Evolutionary conservation across 2,329 filamentous ascomycete genomes (phyloP).

Genomic region (Fusarium circinatum): DNA sequence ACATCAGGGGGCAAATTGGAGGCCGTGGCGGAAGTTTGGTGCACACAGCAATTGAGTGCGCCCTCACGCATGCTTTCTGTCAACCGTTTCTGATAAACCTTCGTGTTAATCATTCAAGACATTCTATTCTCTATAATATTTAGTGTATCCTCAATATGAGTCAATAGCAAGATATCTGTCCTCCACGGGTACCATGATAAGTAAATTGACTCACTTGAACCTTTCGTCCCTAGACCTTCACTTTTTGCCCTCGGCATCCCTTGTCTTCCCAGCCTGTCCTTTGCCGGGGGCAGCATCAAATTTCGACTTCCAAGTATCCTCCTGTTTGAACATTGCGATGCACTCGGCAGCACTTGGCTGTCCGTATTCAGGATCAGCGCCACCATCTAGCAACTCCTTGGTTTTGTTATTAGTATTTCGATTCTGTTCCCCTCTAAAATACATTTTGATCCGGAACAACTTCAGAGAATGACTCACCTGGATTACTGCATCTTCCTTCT

Average conservation of each 20-base stretch:
- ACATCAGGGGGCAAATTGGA: background rate
- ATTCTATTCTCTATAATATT: background rate
- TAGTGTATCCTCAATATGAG: background rate
- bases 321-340: constrained; percentile 63
- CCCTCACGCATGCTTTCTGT: background rate
- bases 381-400: constrained; percentile 60
- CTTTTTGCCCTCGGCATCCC: background rate
- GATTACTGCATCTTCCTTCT: constrained; percentile 73
- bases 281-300: constrained; percentile 61
- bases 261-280: constrained; percentile 44
- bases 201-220: background rate
- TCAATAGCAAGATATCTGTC: background rate
- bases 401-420: background rate
- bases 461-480: constrained; percentile 52
- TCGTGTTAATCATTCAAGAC: background rate
- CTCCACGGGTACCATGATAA: background rate
- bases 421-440: background rate
- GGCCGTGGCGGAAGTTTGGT: background rate
- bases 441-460: background rate
- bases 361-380: constrained; percentile 65
- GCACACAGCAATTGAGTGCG: background rate
- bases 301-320: constrained; percentile 59
- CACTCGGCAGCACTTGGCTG: constrained; percentile 61
- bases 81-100: background rate
- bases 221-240: background rate